Conservation (phyloP, 2,329 filamentous ascomycete genomes). For the Boeremia exigua region DNA sequence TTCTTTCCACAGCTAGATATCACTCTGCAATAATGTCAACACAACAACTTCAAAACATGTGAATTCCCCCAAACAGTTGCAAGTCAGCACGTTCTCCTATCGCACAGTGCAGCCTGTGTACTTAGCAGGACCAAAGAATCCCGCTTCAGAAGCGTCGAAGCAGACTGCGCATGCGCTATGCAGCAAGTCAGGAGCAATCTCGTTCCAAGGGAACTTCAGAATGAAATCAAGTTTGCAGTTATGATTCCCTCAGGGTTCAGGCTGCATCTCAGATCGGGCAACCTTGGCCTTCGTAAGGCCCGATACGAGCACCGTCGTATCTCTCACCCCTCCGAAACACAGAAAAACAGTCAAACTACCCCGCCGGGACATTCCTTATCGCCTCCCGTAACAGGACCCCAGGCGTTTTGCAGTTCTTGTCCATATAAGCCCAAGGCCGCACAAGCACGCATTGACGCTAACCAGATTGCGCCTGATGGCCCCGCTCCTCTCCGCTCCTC, state of each 20-base stretch:
- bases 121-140: too few species aligned
- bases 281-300: background rate
- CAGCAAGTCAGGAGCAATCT: background rate
- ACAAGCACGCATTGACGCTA: conserved; percentile 5
- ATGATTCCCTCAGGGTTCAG: conserved; percentile 1
- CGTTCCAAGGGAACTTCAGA: background rate
- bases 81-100: too few species aligned
- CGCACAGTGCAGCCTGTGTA: too few species aligned
- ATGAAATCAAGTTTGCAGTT: conserved; percentile 1
- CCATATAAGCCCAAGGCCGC: background rate
- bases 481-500: conserved; percentile 34
- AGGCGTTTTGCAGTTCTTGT: background rate
- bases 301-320: background rate
- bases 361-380: conserved; percentile 1
- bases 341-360: background rate
- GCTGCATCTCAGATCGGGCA: background rate
- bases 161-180: background rate
- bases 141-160: too few species aligned
- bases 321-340: background rate
- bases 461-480: background rate
- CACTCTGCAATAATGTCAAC: conserved; percentile 15
- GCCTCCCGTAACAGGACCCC: background rate
- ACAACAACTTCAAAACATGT: background rate
- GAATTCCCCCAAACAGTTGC: background rate
- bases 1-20: conserved; percentile 18